Conservation (phyloP, 352 stramenopile genomes). For the Globisporangium echinulatum region DNA sequence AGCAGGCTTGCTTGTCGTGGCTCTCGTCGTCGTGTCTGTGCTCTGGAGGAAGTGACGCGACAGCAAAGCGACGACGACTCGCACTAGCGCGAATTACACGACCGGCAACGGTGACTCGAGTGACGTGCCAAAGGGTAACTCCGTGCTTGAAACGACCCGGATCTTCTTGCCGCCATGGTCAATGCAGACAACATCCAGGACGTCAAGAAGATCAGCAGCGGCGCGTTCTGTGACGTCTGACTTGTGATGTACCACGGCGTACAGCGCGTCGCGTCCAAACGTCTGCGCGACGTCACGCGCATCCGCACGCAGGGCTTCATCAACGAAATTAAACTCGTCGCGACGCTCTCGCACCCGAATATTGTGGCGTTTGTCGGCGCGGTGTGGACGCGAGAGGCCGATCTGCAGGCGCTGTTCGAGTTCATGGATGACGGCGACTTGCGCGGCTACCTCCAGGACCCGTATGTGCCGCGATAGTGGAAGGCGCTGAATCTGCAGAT, state of each 20-base stretch:
- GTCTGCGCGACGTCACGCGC: conserved; percentile 1
- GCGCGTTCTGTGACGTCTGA: conserved; percentile 15
- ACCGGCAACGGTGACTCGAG: too few relatives aligned
- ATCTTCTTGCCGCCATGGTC: too few relatives aligned
- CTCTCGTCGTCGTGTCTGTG: background rate
- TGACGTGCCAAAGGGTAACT: too few relatives aligned
- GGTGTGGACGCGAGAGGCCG: conserved; percentile 34
- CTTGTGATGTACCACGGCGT: conserved; percentile 27
- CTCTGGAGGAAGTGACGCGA: conserved; percentile 15
- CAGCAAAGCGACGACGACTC: too few relatives aligned
- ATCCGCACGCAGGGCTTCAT: conserved; percentile 37
- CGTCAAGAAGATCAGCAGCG: too few relatives aligned
- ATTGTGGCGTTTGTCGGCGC: conserved; percentile 42
- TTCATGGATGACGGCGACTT: conserved; percentile 57
- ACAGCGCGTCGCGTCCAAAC: conserved; percentile 23
- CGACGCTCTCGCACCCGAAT: conserved; percentile 31
- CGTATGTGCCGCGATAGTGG: background rate
- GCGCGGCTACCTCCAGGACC: conserved; percentile 21
- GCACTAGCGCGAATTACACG: too few relatives aligned
- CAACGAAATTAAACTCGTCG: conserved; percentile 42
- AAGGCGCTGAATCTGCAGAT: conserved; percentile 6
- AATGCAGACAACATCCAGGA: too few relatives aligned
- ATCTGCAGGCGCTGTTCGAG: conserved; percentile 53
- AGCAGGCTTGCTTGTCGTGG: too few relatives aligned
- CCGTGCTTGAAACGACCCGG: conserved; percentile 9